These are phyloP conservation scores for Hagleromyces aurorensis DNA, from an alignment of 805 yeast genomes.

Conservation along the genomic window DNA sequence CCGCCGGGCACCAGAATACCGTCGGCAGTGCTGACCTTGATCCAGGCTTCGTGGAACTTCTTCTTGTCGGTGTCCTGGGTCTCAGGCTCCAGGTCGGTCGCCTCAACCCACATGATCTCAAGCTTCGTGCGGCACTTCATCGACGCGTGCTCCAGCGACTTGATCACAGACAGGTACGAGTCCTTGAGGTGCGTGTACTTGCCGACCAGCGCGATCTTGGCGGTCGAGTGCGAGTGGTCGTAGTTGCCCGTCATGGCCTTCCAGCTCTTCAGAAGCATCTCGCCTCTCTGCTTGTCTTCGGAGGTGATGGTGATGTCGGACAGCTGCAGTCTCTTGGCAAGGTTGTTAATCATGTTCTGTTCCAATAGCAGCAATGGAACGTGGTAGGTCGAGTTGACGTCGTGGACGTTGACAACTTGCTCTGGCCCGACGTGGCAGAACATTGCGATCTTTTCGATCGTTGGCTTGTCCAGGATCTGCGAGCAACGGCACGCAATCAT, in stretches of 20 bases:
- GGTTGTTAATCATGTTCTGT: slow-evolving; percentile 72
- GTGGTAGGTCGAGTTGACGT: slow-evolving; percentile 93
- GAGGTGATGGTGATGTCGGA: slow-evolving; percentile 37
- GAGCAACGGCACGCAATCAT: slow-evolving; percentile 97
- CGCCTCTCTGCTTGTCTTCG: slow-evolving; percentile 59
- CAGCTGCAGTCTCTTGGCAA: slow-evolving; percentile 60
- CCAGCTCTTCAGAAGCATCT: slow-evolving; percentile 68
- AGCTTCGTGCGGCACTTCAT: slow-evolving; percentile 81
- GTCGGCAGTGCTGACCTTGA: slow-evolving; percentile 82
- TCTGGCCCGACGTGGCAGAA: slow-evolving; percentile 98
- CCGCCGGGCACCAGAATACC: slow-evolving; percentile 99
- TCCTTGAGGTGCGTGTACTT: slow-evolving; percentile 94
- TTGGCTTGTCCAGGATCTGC: slow-evolving; percentile 67
- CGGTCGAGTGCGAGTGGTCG: slow-evolving; percentile 78
- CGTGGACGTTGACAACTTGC: slow-evolving; percentile 94
- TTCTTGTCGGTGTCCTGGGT: slow-evolving; percentile 56
- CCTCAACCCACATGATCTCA: slow-evolving; percentile 93
- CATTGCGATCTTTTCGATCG: slow-evolving; percentile 96
- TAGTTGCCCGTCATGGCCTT: slow-evolving; percentile 64
- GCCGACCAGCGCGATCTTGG: slow-evolving; percentile 93
- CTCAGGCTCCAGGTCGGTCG: slow-evolving; percentile 77
- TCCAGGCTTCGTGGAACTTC: slow-evolving; percentile 93
- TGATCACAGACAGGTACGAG: slow-evolving; percentile 89
- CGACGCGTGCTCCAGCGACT: slow-evolving; percentile 90
- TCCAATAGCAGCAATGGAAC: slow-evolving; percentile 88